Evolutionary conservation across 179 eudicot species (phyloP), one percentile per base, ranked within the genome.

Genomic region (Spergularia azorica): DNA sequence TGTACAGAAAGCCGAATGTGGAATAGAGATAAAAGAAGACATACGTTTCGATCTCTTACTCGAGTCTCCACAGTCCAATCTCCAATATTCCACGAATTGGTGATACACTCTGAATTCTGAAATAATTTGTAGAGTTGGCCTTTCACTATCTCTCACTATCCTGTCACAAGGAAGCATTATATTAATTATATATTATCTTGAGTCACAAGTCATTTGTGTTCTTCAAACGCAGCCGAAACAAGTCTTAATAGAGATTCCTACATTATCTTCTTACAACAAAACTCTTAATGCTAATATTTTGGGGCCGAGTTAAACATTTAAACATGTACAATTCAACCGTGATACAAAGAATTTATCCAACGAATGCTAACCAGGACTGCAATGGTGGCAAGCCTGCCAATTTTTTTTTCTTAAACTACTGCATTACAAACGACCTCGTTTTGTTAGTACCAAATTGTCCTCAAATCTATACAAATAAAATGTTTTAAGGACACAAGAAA

Each of bases 61-160:
- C 55, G 50, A 16, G 26, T 2, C 36, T 54, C 16, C 58, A 54
- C 58, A 7, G 12, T 36, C 16, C 8, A 15, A 41, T 71, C 46
- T 54, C 63, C 5, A 26, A 41, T 36, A 20, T 20, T 11, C 32
- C 72, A 52, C 20, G 72, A 69, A 55, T 43, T 20, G 71, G 55
- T 67, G 10, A 12, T 67, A 54, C 20, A 67, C 71, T 17, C 71
- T 9, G 15, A 67, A 15, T 26, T 26, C 1, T 26, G 32, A 26
- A 26, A 26, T 26, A 26, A 1, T 26, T 26, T 1, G 32, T 69
- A 26, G 59, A 13, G 21, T 21, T 50, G 9, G 72, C 59, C 59
- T 65, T 41, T 38, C 43, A 14, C 14, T 59, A 69, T 66, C 70
- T 52, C 43, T 68, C 72, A 52, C 74, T 71, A 26, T 48, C 43